Base-by-base conservation (phyloP, 495 filamentous ascomycete species). In the Talaromyces trachyspermus region DNA sequence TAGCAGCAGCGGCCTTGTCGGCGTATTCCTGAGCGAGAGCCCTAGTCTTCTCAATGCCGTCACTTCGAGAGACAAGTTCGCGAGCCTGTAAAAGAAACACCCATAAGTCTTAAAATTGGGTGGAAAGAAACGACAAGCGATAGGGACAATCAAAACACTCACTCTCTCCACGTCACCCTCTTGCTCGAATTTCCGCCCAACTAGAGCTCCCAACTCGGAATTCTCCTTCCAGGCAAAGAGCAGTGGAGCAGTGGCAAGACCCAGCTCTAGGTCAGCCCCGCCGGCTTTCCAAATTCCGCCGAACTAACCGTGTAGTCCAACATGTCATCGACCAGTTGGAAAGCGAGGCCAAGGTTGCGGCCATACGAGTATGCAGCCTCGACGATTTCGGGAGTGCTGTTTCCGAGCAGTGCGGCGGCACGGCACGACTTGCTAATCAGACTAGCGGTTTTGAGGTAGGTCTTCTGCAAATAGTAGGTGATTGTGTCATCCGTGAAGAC, bases 291-390 rank as follows among this genome's bases (percentile, higher is more conserved):
- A 24, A 98, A 71, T 62, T 95, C 88, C 23, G 79, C 76, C 30
- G 76, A 87, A 20, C 74, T 86, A 37, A 89, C 77, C 0, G 92
- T 96, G 61, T 96, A 98, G 68, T 98, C 92, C 55, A 98, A 74
- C 85, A 98, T 86, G 61, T 98, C 92, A 55, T 98, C 92, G 9
- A 98, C 90, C n/a, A 98, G 71, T 71, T 98, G 92, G 69, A 98
- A 98, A 2, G 92, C 92, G 44, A 98, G 61, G 0, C 92, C 92
- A 42, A 98, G 66, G 54, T 97, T 95, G 65, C 82, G 86, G 25
- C 92, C 92, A 60, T 95, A 98, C 12, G 72, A 53, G 58, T 98
- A 98, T 0, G 94, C 87, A 2, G 92, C 84, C 53, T 97, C 88
- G 2, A 95, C 86, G 12, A 90, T 86, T 54, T 84, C 79, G 1